phyloP scores from a whole-genome alignment of 805 yeast species.

The Metschnikowia aberdeeniae region DNA sequence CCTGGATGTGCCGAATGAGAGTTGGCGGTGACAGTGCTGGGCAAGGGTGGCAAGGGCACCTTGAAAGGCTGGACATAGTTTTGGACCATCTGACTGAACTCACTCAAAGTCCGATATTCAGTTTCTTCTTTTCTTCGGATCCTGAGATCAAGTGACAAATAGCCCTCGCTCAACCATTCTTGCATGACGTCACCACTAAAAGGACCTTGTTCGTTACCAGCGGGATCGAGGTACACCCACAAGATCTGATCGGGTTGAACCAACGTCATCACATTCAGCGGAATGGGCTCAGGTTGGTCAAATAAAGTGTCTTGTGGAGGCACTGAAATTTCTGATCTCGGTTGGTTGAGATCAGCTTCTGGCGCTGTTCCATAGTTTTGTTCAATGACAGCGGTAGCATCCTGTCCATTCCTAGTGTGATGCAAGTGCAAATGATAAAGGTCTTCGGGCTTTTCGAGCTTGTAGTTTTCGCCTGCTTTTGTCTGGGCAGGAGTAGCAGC shows the following conservation, averaged over 20 bases:
- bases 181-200: slow-evolving; percentile 73
- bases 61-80: slow-evolving; percentile 58
- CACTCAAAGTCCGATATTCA: slow-evolving; percentile 47
- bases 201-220: slow-evolving; percentile 76
- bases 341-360: not conserved
- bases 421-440: slow-evolving; percentile 37
- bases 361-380: slow-evolving; percentile 1
- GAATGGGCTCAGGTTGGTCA: not conserved
- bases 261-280: slow-evolving; percentile 8
- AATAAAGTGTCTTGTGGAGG: not conserved
- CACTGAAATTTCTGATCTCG: not conserved
- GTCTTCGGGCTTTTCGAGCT: slow-evolving; percentile 27
- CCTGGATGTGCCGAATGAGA: not conserved
- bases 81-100: slow-evolving; percentile 46
- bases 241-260: slow-evolving; percentile 31
- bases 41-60: slow-evolving; percentile 46
- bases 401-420: slow-evolving; percentile 6
- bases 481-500: slow-evolving; percentile 7
- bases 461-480: slow-evolving; percentile 27
- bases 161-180: slow-evolving; percentile 64
- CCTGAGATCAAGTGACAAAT: slow-evolving; percentile 50
- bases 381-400: not conserved
- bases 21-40: slow-evolving; percentile 2
- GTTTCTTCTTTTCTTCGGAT: slow-evolving; percentile 58
- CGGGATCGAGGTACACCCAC: slow-evolving; percentile 74